Percentiles rank a stretch among this genome's conserved stretches.
These are phyloP conservation scores for Nitzschia sp. DNA, from an alignment of 108 stramenopile species.

Conservation along the genomic window DNA sequence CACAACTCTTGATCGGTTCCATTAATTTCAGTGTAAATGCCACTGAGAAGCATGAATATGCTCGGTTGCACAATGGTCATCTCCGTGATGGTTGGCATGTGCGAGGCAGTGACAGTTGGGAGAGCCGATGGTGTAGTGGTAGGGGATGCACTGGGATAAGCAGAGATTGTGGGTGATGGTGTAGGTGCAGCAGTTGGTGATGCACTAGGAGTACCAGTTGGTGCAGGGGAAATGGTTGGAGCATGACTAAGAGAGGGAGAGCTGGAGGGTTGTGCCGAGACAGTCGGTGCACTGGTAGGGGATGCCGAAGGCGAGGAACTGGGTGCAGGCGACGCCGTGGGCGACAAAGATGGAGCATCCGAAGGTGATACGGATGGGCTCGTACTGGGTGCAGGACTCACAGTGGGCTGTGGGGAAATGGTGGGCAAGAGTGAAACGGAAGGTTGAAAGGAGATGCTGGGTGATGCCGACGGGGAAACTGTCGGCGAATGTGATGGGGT, in stretches of 20 bases:
- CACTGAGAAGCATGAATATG: constrained; percentile 17
- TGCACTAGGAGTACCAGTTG: background rate
- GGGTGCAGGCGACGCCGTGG: constrained; percentile 7
- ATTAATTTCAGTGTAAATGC: constrained; percentile 2
- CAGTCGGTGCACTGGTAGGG: background rate
- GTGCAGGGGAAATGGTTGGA: background rate
- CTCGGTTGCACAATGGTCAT: background rate
- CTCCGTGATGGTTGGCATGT: constrained; percentile 1
- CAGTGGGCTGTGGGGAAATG: background rate
- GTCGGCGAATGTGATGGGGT: constrained; percentile 15
- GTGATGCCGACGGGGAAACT: background rate
- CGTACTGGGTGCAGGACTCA: constrained; percentile 1
- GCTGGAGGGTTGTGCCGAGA: constrained; percentile 8
- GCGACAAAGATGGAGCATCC: constrained; percentile 8
- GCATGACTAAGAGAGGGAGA: constrained; percentile 4
- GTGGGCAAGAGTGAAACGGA: constrained; percentile 1
- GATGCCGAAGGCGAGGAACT: background rate
- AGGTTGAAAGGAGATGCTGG: constrained; percentile 9
- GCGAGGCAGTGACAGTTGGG: constrained; percentile 1
- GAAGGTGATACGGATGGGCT: constrained; percentile 1
- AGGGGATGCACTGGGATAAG: background rate
- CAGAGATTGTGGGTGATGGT: background rate
- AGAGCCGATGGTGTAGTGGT: background rate
- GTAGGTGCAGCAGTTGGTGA: constrained; percentile 4
- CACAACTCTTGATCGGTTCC: background rate